Base-by-base conservation (phyloP, 148 eudicot species). In the Amaranthus cruentus region DNA sequence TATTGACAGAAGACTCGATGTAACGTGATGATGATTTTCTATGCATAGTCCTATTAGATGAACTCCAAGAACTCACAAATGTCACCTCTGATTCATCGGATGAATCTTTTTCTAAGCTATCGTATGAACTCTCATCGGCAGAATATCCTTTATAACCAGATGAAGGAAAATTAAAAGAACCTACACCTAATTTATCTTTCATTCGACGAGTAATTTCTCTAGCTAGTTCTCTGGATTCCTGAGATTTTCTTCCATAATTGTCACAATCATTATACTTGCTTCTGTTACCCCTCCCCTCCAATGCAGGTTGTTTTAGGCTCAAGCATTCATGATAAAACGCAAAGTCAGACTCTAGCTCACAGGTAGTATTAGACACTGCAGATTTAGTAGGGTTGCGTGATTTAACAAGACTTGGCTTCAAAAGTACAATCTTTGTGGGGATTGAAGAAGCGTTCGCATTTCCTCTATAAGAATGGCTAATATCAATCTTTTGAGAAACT, bases 61-160 rank as follows among this genome's bases (percentile, higher is more conserved):
- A 81, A 55, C 78, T 85, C 64, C 82, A 67, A n/a, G 87, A 68
- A 71, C 83, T 67, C 52, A 81, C 59, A 21, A 68, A 67, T 14
- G 80, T 73, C 56, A 74, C 78, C 11, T 88, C 96, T 12, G 88
- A 82, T 51, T 84, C 96, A 83, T 85, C 81, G 3, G 88, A 84
- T 55, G 90, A 90, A 70, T 90, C 96, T 82, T 85, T 86, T 71
- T 76, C 88, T 43, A 85, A 85, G 55, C 72, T 62, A 71, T 86
- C 88, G 79, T 75, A 81, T 38, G 90, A 88, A 79, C 92, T 88
- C 79, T 90, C 93, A 67, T 88, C 97, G 65, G 90, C 98, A 50
- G 86, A 83, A 86, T 92, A 87, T 70, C 91, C 94, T 84, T 68
- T 83, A 55, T 71, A 55, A 48, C 79, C 82, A 71, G 80, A 65